Evolutionary conservation across 805 yeast species (phyloP).

Genomic region (Suhomyces xylopsoci): DNA sequence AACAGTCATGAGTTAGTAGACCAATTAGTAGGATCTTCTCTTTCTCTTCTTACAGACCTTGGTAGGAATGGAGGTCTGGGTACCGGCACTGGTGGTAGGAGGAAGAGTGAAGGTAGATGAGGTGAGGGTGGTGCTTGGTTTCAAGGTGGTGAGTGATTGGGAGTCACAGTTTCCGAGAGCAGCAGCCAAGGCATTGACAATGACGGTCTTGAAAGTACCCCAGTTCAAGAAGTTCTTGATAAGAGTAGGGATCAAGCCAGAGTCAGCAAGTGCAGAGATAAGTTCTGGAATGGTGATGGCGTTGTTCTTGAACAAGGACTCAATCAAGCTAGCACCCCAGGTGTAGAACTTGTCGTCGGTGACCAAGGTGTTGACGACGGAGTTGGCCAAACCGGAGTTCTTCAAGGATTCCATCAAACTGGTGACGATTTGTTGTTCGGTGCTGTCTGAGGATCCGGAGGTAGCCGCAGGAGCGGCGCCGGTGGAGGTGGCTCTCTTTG

Average conservation of each 20-base stretch:
- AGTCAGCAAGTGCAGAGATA: slow-evolving; percentile 27
- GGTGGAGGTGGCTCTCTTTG: slow-evolving; percentile 3
- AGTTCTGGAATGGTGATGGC: slow-evolving; percentile 27
- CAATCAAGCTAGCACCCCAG: slow-evolving; percentile 38
- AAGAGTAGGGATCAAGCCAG: slow-evolving; percentile 38
- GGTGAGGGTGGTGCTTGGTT: slow-evolving; percentile 24
- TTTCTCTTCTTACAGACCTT: slow-evolving; percentile 19
- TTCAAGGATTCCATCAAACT: slow-evolving; percentile 43
- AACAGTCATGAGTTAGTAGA: neutral
- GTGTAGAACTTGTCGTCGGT: slow-evolving; percentile 34
- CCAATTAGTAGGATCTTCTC: slow-evolving; percentile 23
- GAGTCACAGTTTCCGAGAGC: slow-evolving; percentile 38
- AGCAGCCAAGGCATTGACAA: slow-evolving; percentile 43
- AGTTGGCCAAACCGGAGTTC: slow-evolving; percentile 39
- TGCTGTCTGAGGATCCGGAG: neutral
- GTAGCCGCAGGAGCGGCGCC: slow-evolving; percentile 5
- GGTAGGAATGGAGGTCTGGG: slow-evolving; percentile 8
- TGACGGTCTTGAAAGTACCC: slow-evolving; percentile 36
- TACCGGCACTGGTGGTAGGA: slow-evolving; percentile 15
- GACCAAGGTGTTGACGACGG: slow-evolving; percentile 36
- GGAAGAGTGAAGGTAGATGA: slow-evolving; percentile 10
- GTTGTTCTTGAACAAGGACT: slow-evolving; percentile 25
- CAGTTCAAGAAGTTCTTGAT: slow-evolving; percentile 38
- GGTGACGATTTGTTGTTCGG: slow-evolving; percentile 14
- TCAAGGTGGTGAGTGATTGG: slow-evolving; percentile 21